These are phyloP conservation scores for Hamamelis virginiana DNA, from an alignment of 164 flowering plant species.

Conservation along the genomic window DNA sequence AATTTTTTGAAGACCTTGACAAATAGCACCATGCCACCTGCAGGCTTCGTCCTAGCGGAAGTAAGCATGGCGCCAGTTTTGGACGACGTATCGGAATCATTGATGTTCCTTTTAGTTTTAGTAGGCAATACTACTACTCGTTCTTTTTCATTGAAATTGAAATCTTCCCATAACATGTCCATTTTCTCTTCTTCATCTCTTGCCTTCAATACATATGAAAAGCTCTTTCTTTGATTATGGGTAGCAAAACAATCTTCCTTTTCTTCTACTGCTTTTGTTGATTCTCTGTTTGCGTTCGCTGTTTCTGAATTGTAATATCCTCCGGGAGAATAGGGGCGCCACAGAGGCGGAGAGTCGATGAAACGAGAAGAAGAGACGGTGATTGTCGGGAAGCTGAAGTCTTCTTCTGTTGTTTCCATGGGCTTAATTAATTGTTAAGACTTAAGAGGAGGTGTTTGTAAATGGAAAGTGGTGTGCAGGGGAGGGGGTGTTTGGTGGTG, in stretches of 20 bases:
- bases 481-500: slow-evolving; percentile 3
- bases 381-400: slow-evolving; percentile 49
- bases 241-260: background rate
- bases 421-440: background rate
- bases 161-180: slow-evolving; percentile 72
- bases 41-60: too few relatives aligned
- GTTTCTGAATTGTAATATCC: slow-evolving; percentile 12
- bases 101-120: too few relatives aligned
- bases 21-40: too few relatives aligned
- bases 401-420: slow-evolving; percentile 37
- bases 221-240: slow-evolving; percentile 19
- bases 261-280: background rate
- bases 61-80: too few relatives aligned
- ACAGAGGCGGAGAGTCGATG: slow-evolving; percentile 40
- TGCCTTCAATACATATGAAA: slow-evolving; percentile 13
- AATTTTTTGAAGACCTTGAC: too few relatives aligned
- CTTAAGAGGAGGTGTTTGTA: background rate
- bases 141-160: too few relatives aligned
- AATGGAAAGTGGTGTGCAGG: too few relatives aligned
- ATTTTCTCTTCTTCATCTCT: slow-evolving; percentile 49
- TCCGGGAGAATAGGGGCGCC: slow-evolving; percentile 33
- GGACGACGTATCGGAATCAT: too few relatives aligned
- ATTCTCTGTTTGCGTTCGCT: background rate
- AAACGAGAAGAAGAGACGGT: slow-evolving; percentile 11
- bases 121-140: too few relatives aligned